A percentile compares a stretch with the other conserved stretches of the same genome.
Evolutionary conservation across 257 asterid genomes (phyloP).

Genomic region (Galeopsis tetrahit): DNA sequence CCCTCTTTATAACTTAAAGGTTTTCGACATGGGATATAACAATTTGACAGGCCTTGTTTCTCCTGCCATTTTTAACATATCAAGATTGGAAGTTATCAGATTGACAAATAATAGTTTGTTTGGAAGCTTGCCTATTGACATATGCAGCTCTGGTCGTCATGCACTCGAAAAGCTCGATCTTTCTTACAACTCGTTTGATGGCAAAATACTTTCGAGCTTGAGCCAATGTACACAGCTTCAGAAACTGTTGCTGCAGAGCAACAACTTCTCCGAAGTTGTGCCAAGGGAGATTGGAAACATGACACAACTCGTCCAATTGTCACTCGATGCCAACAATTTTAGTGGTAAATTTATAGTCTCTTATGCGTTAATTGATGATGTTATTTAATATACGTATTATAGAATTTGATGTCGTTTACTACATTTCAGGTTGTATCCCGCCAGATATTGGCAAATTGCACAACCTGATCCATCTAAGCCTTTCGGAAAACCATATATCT

Average conservation of each 20-base stretch:
- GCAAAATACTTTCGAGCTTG: background rate
- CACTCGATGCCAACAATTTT: background rate
- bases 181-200: constrained; percentile 6
- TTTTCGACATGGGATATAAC: constrained; percentile 31
- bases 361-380: background rate
- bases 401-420: background rate
- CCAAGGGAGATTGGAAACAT: constrained; percentile 14
- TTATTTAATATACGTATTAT: background rate
- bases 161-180: constrained; percentile 7
- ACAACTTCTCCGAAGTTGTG: background rate
- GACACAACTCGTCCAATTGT: background rate
- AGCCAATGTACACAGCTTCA: constrained; percentile 2
- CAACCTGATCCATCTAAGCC: background rate
- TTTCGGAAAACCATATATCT: background rate
- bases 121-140: background rate
- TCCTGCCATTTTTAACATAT: background rate
- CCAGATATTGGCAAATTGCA: background rate
- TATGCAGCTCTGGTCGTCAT: background rate
- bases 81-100: background rate
- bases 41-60: background rate
- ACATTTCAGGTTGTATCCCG: background rate
- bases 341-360: background rate
- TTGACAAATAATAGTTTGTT: background rate
- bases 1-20: constrained; percentile 26
- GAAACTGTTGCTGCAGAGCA: background rate